phyloP scores from a whole-genome alignment of 768 basidiomycete genomes.

The Mycena epipterygia region DNA sequence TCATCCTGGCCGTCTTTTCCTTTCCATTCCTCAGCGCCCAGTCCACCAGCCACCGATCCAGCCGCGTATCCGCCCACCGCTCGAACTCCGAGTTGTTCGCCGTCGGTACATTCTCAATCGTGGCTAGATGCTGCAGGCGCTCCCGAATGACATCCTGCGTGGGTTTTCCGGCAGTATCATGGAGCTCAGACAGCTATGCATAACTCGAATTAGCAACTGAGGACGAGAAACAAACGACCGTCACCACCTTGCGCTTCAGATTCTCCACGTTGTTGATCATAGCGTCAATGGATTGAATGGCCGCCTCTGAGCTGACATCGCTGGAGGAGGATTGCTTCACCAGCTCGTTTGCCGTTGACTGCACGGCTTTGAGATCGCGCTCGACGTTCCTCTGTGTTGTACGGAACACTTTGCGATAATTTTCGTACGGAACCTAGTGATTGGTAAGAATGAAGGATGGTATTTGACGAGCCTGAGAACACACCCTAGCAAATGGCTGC shows the following conservation, averaged over 20 bases:
- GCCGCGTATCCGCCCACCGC: slow-evolving; percentile 83
- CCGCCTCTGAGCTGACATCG: slow-evolving; percentile 61
- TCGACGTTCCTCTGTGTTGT: slow-evolving; percentile 86
- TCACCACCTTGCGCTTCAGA: slow-evolving; percentile 88
- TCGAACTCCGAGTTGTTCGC: slow-evolving; percentile 70
- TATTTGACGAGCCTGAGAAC: slow-evolving; percentile 31
- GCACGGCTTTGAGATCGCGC: slow-evolving; percentile 77
- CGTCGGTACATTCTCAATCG: slow-evolving; percentile 69
- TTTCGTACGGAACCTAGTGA: slow-evolving; percentile 88
- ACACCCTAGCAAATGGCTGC: slow-evolving; percentile 84
- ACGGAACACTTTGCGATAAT: slow-evolving; percentile 90
- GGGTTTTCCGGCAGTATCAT: slow-evolving; percentile 63
- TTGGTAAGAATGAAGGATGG: not conserved
- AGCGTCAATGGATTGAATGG: slow-evolving; percentile 72
- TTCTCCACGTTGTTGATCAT: slow-evolving; percentile 85
- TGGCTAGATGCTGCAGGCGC: slow-evolving; percentile 78
- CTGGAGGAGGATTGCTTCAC: slow-evolving; percentile 57
- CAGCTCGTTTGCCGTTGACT: slow-evolving; percentile 72
- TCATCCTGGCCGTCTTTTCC: slow-evolving; percentile 78
- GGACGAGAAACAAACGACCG: slow-evolving; percentile 1
- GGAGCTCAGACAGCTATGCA: slow-evolving; percentile 61
- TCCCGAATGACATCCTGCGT: slow-evolving; percentile 83
- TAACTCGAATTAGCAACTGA: not conserved
- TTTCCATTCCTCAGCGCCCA: slow-evolving; percentile 89
- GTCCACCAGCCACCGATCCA: slow-evolving; percentile 94